Percentiles rank a stretch among this genome's conserved stretches.
Conservation (phyloP, 495 filamentous ascomycete genomes). For the Pseudevernia furfuracea region DNA sequence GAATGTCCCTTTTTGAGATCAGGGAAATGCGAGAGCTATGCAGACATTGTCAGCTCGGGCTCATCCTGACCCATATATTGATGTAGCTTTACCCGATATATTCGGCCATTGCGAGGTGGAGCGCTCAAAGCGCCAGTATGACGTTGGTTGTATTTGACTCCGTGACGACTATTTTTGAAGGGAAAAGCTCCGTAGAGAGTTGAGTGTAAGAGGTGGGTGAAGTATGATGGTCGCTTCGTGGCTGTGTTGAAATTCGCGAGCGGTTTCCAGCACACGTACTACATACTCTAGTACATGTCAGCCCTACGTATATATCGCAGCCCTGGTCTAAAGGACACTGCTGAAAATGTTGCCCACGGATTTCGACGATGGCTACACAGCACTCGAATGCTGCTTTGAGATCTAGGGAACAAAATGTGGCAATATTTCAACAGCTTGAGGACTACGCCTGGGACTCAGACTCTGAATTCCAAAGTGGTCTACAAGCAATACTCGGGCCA, state of each 20-base stretch:
- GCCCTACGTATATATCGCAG: neutral
- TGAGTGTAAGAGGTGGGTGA: neutral
- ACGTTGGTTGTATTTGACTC: neutral
- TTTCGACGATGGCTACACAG: slow-evolving; percentile 2
- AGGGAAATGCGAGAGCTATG: slow-evolving; percentile 70
- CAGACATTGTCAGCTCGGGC: slow-evolving; percentile 24
- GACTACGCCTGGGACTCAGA: slow-evolving; percentile 38
- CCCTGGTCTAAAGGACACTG: neutral
- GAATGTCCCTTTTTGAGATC: slow-evolving; percentile 96
- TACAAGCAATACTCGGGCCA: slow-evolving; percentile 43
- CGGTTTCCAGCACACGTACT: neutral
- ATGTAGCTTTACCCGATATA: slow-evolving; percentile 48
- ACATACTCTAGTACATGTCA: neutral
- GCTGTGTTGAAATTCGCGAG: neutral
- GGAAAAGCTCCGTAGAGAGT: neutral
- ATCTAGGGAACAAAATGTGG: neutral
- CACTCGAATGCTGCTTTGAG: neutral
- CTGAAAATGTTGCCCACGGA: neutral
- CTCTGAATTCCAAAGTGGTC: slow-evolving; percentile 42
- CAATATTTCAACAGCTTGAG: slow-evolving; percentile 20
- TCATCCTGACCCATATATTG: slow-evolving; percentile 5
- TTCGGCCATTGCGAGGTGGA: slow-evolving; percentile 46
- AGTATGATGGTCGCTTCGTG: neutral
- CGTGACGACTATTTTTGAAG: slow-evolving; percentile 9
- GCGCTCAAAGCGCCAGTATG: neutral